Conservation (phyloP, 2,329 filamentous ascomycete genomes). For the Geosmithia flava region DNA sequence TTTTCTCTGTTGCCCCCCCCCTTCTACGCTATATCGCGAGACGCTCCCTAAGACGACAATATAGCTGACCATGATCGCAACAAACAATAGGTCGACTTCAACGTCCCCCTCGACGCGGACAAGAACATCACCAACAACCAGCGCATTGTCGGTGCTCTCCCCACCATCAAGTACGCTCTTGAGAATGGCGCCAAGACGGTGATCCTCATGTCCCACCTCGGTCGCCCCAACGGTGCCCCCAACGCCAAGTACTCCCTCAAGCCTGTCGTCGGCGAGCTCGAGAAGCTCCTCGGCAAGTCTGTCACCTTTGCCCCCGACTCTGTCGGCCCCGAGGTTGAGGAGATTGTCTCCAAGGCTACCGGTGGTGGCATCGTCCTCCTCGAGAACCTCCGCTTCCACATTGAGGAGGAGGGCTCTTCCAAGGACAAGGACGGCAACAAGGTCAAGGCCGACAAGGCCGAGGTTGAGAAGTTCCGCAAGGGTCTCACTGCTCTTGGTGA, state of each 20-base stretch:
- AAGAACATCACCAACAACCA: constrained; percentile 98
- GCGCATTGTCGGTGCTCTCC: constrained; percentile 90
- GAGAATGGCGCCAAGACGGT: constrained; percentile 87
- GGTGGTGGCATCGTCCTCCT: constrained; percentile 78
- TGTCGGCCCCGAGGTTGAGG: constrained; percentile 83
- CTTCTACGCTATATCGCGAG: too few relatives aligned
- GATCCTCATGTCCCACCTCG: constrained; percentile 96
- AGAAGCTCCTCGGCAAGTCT: constrained; percentile 75
- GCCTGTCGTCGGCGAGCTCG: constrained; percentile 81
- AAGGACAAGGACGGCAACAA: constrained; percentile 95
- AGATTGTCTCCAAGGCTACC: constrained; percentile 70
- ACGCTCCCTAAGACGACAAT: too few relatives aligned
- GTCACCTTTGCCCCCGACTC: constrained; percentile 86
- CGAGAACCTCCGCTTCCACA: constrained; percentile 97
- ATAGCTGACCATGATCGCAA: neutral
- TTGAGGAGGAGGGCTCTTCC: constrained; percentile 92
- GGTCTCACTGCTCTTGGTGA: constrained; percentile 89
- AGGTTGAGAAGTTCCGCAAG: constrained; percentile 90
- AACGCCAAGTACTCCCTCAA: constrained; percentile 92
- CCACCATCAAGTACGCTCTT: constrained; percentile 89
- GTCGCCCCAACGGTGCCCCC: constrained; percentile 79
- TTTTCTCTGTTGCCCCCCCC: neutral
- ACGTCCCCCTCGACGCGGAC: constrained; percentile 86
- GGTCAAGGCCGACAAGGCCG: constrained; percentile 89
- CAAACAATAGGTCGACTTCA: constrained; percentile 88